Evolutionary conservation across 352 stramenopile species (phyloP).

Genomic region (Saprolegnia parasitica): DNA sequence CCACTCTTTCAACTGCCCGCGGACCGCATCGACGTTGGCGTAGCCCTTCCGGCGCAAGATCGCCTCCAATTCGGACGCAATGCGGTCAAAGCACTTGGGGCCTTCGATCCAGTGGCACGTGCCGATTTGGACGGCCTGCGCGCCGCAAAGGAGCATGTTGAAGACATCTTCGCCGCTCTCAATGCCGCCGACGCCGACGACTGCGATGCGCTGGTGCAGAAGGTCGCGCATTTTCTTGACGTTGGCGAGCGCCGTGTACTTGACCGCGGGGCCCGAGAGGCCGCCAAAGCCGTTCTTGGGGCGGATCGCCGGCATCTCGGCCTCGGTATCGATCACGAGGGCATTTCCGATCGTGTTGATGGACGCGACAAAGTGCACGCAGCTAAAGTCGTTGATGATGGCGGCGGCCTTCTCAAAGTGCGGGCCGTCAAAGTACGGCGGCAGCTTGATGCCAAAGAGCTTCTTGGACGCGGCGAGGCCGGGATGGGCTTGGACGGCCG

Average conservation of each 20-base stretch:
- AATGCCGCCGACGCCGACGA: constrained; percentile 66
- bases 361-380: constrained; percentile 48
- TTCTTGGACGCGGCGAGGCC: constrained; percentile 30
- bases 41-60: constrained; percentile 59
- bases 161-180: constrained; percentile 49
- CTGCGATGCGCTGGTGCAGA: constrained; percentile 47
- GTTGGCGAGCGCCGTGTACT: constrained; percentile 70
- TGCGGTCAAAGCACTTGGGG: constrained; percentile 68
- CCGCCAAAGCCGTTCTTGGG: constrained; percentile 58
- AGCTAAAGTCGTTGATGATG: constrained; percentile 55
- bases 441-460: constrained; percentile 62
- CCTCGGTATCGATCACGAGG: constrained; percentile 42
- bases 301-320: constrained; percentile 45
- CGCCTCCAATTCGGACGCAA: constrained; percentile 43
- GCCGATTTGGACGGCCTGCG: constrained; percentile 60
- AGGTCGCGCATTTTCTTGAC: constrained; percentile 56
- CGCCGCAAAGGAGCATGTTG: constrained; percentile 62
- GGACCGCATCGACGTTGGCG: constrained; percentile 46
- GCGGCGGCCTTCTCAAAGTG: constrained; percentile 51
- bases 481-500: constrained; percentile 28
- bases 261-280: constrained; percentile 53
- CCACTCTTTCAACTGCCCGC: constrained; percentile 40
- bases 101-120: constrained; percentile 77
- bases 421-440: constrained; percentile 66
- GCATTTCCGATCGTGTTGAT: constrained; percentile 80